Percentiles rank a stretch among this genome's conserved stretches.
Evolutionary conservation across 768 basidiomycete genomes (phyloP).

Genomic region (Boletus vinaceobasis): DNA sequence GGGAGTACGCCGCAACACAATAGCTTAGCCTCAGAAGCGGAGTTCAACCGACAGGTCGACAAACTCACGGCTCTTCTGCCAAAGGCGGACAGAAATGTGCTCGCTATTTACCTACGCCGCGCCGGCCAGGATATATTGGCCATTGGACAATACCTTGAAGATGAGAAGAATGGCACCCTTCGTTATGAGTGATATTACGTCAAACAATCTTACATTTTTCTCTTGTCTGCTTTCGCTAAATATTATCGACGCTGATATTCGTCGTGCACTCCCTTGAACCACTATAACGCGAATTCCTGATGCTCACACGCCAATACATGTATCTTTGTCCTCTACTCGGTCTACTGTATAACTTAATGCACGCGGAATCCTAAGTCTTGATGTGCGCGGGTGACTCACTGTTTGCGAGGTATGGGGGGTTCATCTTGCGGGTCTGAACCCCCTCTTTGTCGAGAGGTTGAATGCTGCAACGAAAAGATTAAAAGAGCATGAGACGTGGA

Average conservation of each 20-base stretch:
- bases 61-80: conserved; percentile 69
- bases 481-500: neutral
- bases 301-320: conserved; percentile 15
- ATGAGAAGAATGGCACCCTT: conserved; percentile 72
- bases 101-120: conserved; percentile 69
- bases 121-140: conserved; percentile 79
- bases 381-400: neutral
- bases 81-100: conserved; percentile 61
- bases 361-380: neutral
- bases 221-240: conserved; percentile 5
- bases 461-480: conserved; percentile 35
- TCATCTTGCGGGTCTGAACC: conserved; percentile 46
- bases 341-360: conserved; percentile 17
- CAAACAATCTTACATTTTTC: neutral
- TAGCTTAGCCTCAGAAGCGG: conserved; percentile 29
- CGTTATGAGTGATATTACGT: conserved; percentile 31
- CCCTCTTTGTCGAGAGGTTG: conserved; percentile 40
- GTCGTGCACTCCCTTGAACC: conserved; percentile 12
- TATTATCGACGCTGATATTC: conserved; percentile 12
- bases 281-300: conserved; percentile 1
- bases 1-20: conserved; percentile 7
- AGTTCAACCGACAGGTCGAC: conserved; percentile 67
- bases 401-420: neutral
- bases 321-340: conserved; percentile 18
- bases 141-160: conserved; percentile 84